Base-by-base conservation (phyloP, 2,329 filamentous ascomycete genomes). In the Chrysoporthe deuterocubensis region DNA sequence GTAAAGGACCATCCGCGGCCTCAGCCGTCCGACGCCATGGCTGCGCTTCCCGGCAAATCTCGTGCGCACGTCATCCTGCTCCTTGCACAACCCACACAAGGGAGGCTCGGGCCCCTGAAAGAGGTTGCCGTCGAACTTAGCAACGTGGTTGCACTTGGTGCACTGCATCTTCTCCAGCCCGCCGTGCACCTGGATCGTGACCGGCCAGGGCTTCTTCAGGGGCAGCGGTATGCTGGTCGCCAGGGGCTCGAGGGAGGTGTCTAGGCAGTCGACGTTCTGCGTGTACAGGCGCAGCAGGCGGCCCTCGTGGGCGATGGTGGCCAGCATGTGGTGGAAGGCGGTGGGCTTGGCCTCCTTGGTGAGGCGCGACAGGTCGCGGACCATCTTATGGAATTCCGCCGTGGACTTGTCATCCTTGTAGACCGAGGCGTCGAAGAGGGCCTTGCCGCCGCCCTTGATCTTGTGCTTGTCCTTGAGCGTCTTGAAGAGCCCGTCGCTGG, bases 121-220 rank as follows among this genome's bases (percentile, higher is more conserved):
- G 56, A 96, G 83, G 8, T 89, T 86, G 9, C 90, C 85, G 71
- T 97, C 84, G 74, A 99, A 94, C 63, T 91, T 85, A 57, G 88
- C 87, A 9, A 97, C 84, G 68, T 91, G 84, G 72, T 89, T 87
- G 78, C 96, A 99, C 78, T 98, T 98, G 57, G 93, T 93, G 80
- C 96, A 99, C 18, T 96, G 92, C 95, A 98, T 98, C 78, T 97
- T 96, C 74, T 94, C 90, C 46, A 99, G 85, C 21, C 95, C 94
- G 48, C 96, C 96, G 74, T 99, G 96, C 9, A 99, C 85, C 78
- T 98, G 96, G 69, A 99, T 89, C 0, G 96, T 97, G 72, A 89
- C 89, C 2, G 96, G 96, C 96, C 96, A 99, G 18, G 94, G 94
- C 0, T 90, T 94, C 76, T 96, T 97, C 71, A 87, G 72, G 70